Conservation (phyloP, 2,329 filamentous ascomycete species). For the Bisporella sp. region DNA sequence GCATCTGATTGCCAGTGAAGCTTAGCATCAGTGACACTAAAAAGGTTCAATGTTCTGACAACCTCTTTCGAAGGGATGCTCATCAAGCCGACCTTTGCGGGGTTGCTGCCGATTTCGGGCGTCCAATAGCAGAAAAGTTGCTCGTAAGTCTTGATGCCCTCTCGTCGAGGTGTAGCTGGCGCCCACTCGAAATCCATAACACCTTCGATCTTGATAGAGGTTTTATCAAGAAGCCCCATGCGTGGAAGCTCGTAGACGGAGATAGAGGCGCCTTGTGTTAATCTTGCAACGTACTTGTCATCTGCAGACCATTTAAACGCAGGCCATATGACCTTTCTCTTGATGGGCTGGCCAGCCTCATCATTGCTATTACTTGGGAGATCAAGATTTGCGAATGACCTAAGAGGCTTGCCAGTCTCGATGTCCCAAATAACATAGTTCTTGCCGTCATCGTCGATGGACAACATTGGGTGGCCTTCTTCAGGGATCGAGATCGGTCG, state of each 20-base stretch:
- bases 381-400: slow-evolving; percentile 90
- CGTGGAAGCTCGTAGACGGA: slow-evolving; percentile 83
- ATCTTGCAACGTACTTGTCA: slow-evolving; percentile 91
- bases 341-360: slow-evolving; percentile 57
- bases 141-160: slow-evolving; percentile 85
- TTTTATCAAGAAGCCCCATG: slow-evolving; percentile 88
- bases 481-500: slow-evolving; percentile 89
- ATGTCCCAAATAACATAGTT: slow-evolving; percentile 99
- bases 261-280: slow-evolving; percentile 82
- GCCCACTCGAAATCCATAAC: slow-evolving; percentile 99
- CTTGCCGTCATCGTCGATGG: slow-evolving; percentile 93
- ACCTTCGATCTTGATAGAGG: slow-evolving; percentile 90
- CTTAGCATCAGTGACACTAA: slow-evolving; percentile 96
- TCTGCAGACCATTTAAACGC: slow-evolving; percentile 99
- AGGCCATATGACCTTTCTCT: slow-evolving; percentile 96
- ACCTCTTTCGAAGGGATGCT: slow-evolving; percentile 91
- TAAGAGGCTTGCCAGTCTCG: slow-evolving; percentile 78
- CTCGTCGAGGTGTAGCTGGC: slow-evolving; percentile 72
- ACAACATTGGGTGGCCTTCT: slow-evolving; percentile 73
- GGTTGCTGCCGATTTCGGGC: slow-evolving; percentile 94
- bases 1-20: slow-evolving; percentile 97
- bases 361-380: slow-evolving; percentile 55
- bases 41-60: slow-evolving; percentile 89
- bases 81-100: slow-evolving; percentile 95
- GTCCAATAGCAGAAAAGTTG: slow-evolving; percentile 99